Evolutionary conservation across 2,329 filamentous ascomycete species (phyloP).

Genomic region (Trichoderma sp.): DNA sequence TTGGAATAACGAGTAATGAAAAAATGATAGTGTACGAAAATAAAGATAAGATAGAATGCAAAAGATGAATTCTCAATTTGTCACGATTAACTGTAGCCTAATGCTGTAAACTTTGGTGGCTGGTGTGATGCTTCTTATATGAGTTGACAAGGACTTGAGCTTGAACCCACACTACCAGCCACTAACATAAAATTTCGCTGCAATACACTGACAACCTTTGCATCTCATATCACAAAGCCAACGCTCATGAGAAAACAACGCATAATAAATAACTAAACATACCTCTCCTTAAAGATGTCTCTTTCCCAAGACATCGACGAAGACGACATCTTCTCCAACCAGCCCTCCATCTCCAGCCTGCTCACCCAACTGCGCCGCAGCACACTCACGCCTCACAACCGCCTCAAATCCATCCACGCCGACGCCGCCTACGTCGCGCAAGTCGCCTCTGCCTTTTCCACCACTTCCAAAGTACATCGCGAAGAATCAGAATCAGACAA

Average conservation of each 20-base stretch:
- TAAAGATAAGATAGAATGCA: not conserved
- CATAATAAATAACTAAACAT: not conserved
- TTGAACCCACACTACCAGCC: not conserved
- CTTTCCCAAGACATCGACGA: conserved; percentile 25
- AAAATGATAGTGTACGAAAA: conserved; percentile 1
- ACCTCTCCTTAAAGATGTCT: not conserved
- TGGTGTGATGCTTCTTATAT: not conserved
- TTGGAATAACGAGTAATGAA: conserved; percentile 23
- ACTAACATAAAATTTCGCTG: not conserved
- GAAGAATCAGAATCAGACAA: not conserved
- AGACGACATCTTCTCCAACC: conserved; percentile 56
- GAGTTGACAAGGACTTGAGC: not conserved
- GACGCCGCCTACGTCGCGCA: conserved; percentile 75
- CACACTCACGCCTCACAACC: conserved; percentile 78
- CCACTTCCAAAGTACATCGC: not conserved
- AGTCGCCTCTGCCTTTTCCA: conserved; percentile 56
- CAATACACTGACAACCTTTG: not conserved
- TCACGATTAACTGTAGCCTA: not conserved
- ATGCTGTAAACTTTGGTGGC: not conserved
- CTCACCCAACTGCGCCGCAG: conserved; percentile 75
- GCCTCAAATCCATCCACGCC: conserved; percentile 74
- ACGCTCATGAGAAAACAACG: not conserved
- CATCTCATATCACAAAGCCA: not conserved
- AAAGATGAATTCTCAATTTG: not conserved
- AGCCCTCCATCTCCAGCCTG: conserved; percentile 69